Percentiles rank a stretch among this genome's conserved stretches.
These are phyloP conservation scores for Halenospora varia DNA, from an alignment of 495 filamentous ascomycete genomes.

Conservation along the genomic window DNA sequence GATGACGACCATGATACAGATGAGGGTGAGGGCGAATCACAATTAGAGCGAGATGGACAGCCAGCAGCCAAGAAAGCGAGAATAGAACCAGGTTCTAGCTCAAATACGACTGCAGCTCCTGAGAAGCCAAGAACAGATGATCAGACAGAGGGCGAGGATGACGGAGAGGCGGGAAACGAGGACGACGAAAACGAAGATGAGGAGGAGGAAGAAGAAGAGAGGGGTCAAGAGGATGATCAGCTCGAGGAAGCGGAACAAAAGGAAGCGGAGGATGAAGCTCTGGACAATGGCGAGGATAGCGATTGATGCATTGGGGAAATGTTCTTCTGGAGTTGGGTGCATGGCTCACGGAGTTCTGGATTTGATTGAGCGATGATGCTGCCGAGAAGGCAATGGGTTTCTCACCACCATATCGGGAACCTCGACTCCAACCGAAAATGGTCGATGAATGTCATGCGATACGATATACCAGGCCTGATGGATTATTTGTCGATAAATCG, in stretches of 20 bases:
- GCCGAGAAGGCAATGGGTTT: neutral
- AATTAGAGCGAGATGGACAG: slow-evolving; percentile 30
- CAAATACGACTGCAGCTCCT: slow-evolving; percentile 45
- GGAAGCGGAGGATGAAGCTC: slow-evolving; percentile 57
- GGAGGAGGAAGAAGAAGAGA: slow-evolving; percentile 34
- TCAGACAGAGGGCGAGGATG: slow-evolving; percentile 41
- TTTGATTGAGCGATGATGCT: neutral
- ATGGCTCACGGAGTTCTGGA: neutral
- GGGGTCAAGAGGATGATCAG: slow-evolving; percentile 38
- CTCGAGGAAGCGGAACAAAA: slow-evolving; percentile 38
- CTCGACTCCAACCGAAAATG: no score
- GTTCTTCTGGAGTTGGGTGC: neutral
- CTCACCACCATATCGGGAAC: neutral
- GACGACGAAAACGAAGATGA: slow-evolving; percentile 39
- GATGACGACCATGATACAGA: slow-evolving; percentile 26
- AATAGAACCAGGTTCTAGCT: slow-evolving; percentile 42
- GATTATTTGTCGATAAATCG: no score
- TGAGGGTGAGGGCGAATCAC: slow-evolving; percentile 28
- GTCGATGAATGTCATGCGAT: no score
- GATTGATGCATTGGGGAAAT: slow-evolving; percentile 31
- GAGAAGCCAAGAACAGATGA: slow-evolving; percentile 31
- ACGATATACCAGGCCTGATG: no score
- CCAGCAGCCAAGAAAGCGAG: slow-evolving; percentile 46
- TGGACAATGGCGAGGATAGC: slow-evolving; percentile 58
- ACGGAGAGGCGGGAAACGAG: slow-evolving; percentile 39